Base-by-base conservation (phyloP, 345 rosid genomes). In the Salix arbutifolia region DNA sequence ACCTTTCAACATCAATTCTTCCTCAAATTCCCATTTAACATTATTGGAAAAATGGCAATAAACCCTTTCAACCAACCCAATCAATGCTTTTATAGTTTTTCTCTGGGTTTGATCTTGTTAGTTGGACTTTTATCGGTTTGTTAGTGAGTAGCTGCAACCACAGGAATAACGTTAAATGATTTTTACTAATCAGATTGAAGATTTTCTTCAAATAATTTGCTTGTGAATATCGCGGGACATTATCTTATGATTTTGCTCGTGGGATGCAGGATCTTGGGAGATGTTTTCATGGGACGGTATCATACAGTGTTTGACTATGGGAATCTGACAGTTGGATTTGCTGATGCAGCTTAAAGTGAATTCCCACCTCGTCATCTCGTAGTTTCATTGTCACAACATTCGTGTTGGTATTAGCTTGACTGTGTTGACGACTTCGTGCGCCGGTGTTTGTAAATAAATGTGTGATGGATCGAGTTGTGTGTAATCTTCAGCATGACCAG, bases 271-370 rank as follows among this genome's bases (percentile, higher is more conserved):
- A 76, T 82, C 50, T 16, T 82, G 69, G 85, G 85, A 72, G 85
- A 82, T 72, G 67, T 75, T 68, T 82, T 82, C 79, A 82, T 82
- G 85, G 85, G 85, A 6, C 69, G 40, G 4, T 82, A 82, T 69
- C 82, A 82, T 69, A 82, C 85, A 4, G 85, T 76, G 72, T 82
- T 82, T 14, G 82, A 82, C 72, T 82, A 71, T 28, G 85, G 56
- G 8, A 82, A 82, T 72, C 4, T 71, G 69, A n/a, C 38, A 14
- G 74, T 82, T 30, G 85, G 85, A 72, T 82, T 82, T 71, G 85
- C 85, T 9, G 75, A 74, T 33, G 82, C 85, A 25, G 82, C 82
- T 65, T 82, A 78, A 58, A 5, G 61, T 56, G 61, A n/a, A n/a
- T 3, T 21, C 25, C 46, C 44, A 2, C 44, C 46, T 40, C 4